These are phyloP conservation scores for Dipteronia sinensis DNA, from an alignment of 345 rosid species.

Conservation along the genomic window DNA sequence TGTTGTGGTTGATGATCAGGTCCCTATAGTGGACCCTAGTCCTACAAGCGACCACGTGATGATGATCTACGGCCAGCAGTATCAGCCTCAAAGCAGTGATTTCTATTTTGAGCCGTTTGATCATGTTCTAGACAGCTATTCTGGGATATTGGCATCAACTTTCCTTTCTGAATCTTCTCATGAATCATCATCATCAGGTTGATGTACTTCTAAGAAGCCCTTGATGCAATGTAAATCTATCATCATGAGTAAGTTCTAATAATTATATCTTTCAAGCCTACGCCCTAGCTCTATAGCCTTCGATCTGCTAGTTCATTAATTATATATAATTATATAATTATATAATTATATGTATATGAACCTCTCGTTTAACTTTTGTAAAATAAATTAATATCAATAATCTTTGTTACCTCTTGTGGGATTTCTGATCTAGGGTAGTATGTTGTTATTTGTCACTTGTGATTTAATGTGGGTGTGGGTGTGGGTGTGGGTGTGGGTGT, in stretches of 20 bases:
- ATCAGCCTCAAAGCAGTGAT: not conserved
- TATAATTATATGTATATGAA: not conserved
- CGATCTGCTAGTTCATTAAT: no score
- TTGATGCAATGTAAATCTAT: constrained; percentile 6
- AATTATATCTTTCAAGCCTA: no score
- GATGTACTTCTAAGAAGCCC: not conserved
- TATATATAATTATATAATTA: no score
- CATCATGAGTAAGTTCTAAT: not conserved
- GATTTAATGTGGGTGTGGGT: not conserved
- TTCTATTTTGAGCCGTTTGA: constrained; percentile 25
- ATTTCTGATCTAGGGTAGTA: not conserved
- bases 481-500: no score
- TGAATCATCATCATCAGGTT: not conserved
- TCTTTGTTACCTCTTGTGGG: not conserved
- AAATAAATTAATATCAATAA: not conserved
- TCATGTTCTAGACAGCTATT: constrained; percentile 32
- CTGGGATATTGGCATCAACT: constrained; percentile 27
- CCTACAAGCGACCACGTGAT: not conserved
- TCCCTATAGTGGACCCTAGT: not conserved
- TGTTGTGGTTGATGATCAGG: not conserved
- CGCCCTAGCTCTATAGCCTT: no score
- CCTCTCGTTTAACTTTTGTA: not conserved
- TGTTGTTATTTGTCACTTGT: not conserved
- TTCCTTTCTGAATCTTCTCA: constrained; percentile 20
- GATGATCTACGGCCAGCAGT: no score